Percentiles rank a stretch among this genome's conserved stretches.
phyloP scores from a whole-genome alignment of 1,284 basidiomycete genomes.

The Pisolithus thermaeus region DNA sequence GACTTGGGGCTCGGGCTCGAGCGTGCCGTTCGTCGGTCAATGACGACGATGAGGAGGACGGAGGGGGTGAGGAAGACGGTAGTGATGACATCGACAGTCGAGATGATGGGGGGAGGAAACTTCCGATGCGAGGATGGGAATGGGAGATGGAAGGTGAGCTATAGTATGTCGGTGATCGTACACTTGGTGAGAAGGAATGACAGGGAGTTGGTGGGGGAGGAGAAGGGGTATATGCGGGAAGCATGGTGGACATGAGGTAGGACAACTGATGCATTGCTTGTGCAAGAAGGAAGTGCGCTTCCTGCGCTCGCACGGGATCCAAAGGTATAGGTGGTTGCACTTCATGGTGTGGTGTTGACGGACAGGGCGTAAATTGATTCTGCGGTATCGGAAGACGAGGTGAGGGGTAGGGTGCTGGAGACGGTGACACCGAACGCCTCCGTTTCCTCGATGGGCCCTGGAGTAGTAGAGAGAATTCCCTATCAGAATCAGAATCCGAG shows the following conservation, averaged over 20 bases:
- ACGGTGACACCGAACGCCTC: conserved; percentile 2
- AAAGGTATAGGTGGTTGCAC: conserved; percentile 14
- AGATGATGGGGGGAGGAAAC: conserved; percentile 14
- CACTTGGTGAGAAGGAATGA: conserved; percentile 12
- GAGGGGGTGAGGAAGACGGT: conserved; percentile 20
- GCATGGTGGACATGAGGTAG: conserved; percentile 24
- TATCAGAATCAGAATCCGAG: conserved; percentile 13
- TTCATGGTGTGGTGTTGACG: not conserved
- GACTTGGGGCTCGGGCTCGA: conserved; percentile 17
- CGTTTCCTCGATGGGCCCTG: conserved; percentile 19
- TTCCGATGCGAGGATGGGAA: not conserved
- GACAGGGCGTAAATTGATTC: not conserved
- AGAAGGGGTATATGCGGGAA: conserved; percentile 19
- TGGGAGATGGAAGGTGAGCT: not conserved
- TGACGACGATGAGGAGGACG: conserved; percentile 9
- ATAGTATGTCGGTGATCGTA: not conserved
- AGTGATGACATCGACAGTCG: conserved; percentile 12
- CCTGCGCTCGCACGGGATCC: conserved; percentile 25
- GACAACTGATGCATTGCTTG: conserved; percentile 30
- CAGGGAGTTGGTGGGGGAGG: not conserved
- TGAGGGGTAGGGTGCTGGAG: conserved; percentile 12
- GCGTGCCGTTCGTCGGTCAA: conserved; percentile 15
- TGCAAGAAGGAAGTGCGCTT: conserved; percentile 26
- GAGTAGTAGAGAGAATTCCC: conserved; percentile 25
- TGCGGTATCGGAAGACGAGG: conserved; percentile 12